Evolutionary conservation across 2,329 filamentous ascomycete genomes (phyloP), one percentile per base, ranked within the genome.

Genomic region (Cytospora schulzeri): DNA sequence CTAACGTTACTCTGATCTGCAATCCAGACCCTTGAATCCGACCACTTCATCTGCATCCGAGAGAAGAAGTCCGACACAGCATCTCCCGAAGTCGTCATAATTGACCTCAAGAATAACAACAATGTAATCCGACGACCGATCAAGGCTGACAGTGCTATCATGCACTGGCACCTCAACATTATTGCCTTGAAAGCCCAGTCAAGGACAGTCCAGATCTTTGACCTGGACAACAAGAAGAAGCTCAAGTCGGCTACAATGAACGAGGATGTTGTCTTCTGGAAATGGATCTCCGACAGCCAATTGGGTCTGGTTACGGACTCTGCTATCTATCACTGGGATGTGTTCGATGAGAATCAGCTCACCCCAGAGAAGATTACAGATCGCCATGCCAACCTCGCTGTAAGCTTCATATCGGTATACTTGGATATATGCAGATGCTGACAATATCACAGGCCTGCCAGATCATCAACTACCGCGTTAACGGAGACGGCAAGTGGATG

Each of bases 381-480:
- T 76, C 91, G 95, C 73, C 95, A 97, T 75, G 85, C 90, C 70
- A 97, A 97, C 76, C 86, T 99, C 63, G 86, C 85, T 72, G 92
- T 95, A 84, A 71, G 90, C 22, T 61, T 38, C 12, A 38, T 12
- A 9, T 28, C 22, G 3, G 17, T 28, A 17, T 4, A 22, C 15
- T 19, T n/a, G 7, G 24, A 26, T 28, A 17, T n/a, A 19, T 24
- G 53, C 48, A 26, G 26, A 22, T 60, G 50, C 69, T 73, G 48
- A 69, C 65, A 62, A 41, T 38, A 19, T 55, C n/a, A 15, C 72
- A 96, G 92, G 91, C 90, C 70, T 96, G 92, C 79, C 95, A 99
- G 87, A 99, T 99, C 78, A 99, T 99, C 86, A 99, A 98, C 82
- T 99, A 99, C 81, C 92, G 94, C 71, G 91, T 96, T 71, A 97